These are phyloP conservation scores for Clarireedia paspali DNA, from an alignment of 2,329 filamentous ascomycete genomes.

Conservation along the genomic window DNA sequence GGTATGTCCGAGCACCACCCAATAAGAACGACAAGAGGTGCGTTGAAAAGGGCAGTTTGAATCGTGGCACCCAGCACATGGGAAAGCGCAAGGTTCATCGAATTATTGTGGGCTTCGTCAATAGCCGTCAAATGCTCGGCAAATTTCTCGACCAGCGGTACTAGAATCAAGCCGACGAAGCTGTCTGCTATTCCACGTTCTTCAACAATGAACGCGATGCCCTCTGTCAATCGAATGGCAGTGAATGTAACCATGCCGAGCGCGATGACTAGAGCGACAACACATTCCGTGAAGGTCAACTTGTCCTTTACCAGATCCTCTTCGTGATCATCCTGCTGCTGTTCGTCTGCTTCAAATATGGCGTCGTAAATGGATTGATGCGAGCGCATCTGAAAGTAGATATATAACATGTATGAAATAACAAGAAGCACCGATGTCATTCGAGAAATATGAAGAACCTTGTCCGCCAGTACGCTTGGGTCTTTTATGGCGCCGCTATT, in stretches of 20 bases:
- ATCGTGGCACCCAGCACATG: slow-evolving; percentile 59
- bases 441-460: slow-evolving; percentile 59
- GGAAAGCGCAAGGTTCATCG: slow-evolving; percentile 41
- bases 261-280: slow-evolving; percentile 56
- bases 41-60: slow-evolving; percentile 84
- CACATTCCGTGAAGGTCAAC: slow-evolving; percentile 66
- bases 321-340: slow-evolving; percentile 55
- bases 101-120: slow-evolving; percentile 76
- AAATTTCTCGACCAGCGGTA: slow-evolving; percentile 77
- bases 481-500: slow-evolving; percentile 24
- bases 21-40: slow-evolving; percentile 73
- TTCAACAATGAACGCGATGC: slow-evolving; percentile 57
- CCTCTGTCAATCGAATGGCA: slow-evolving; percentile 63
- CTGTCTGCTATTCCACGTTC: slow-evolving; percentile 45
- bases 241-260: slow-evolving; percentile 65
- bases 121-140: slow-evolving; percentile 79
- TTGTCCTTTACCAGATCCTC: slow-evolving; percentile 55
- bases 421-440: slow-evolving; percentile 64
- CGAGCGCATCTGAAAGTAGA: slow-evolving; percentile 66
- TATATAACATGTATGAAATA: slow-evolving; percentile 57
- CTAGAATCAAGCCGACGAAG: slow-evolving; percentile 65
- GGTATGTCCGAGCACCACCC: slow-evolving; percentile 66
- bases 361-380: slow-evolving; percentile 72
- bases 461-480: slow-evolving; percentile 36
- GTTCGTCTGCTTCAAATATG: slow-evolving; percentile 64